Evolutionary conservation across 2,329 filamentous ascomycete genomes (phyloP).

Genomic region (Alternaria hordeiaustralica): DNA sequence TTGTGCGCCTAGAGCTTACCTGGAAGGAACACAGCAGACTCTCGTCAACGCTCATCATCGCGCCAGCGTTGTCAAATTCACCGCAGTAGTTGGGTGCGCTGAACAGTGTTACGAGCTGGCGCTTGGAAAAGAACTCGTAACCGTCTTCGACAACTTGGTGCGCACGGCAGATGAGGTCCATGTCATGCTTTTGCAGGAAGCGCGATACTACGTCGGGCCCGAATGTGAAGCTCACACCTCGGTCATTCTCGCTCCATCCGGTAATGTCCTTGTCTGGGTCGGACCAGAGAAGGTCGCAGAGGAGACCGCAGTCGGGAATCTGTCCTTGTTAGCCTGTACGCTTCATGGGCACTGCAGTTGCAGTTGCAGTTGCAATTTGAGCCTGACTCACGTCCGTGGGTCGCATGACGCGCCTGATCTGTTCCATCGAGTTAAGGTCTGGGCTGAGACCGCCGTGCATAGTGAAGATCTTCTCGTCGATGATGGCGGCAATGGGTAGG

Average conservation of each 20-base stretch:
- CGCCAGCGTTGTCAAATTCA: conserved; percentile 98
- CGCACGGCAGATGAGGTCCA: conserved; percentile 98
- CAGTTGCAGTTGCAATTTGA: neutral
- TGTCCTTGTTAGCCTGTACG: conserved; percentile 57
- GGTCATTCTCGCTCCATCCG: conserved; percentile 98
- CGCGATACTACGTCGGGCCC: conserved; percentile 96
- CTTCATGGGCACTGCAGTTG: conserved; percentile 29
- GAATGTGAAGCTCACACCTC: conserved; percentile 98
- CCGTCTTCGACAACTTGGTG: conserved; percentile 99
- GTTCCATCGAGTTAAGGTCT: conserved; percentile 99
- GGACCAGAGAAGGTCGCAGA: conserved; percentile 98
- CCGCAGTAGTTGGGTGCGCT: conserved; percentile 99
- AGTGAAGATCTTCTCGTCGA: conserved; percentile 99
- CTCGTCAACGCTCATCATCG: conserved; percentile 99
- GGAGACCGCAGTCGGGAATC: conserved; percentile 97
- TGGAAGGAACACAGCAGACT: conserved; percentile 99
- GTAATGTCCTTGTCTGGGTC: conserved; percentile 99
- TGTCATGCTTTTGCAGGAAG: conserved; percentile 98
- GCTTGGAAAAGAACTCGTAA: conserved; percentile 99
- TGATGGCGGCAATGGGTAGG: conserved; percentile 96
- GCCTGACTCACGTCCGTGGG: conserved; percentile 86
- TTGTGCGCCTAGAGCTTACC: conserved; percentile 59
- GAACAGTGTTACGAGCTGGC: conserved; percentile 95
- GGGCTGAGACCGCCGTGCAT: conserved; percentile 99
- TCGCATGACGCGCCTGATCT: conserved; percentile 98